Evolutionary conservation across 345 rosid genomes (phyloP).

Genomic region (Triadica sebifera): DNA sequence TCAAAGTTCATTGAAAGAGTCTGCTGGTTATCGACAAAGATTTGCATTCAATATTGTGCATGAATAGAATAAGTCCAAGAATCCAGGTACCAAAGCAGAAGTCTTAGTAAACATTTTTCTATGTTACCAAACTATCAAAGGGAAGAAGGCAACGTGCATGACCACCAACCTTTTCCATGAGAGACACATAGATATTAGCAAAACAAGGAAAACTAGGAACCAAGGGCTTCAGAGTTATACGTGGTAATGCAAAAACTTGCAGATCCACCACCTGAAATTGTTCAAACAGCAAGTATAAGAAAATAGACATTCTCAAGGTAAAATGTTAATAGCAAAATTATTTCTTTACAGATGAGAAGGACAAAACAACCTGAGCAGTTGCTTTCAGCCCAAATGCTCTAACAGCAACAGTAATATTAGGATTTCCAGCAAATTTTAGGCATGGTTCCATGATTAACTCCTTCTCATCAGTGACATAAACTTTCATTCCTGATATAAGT

Average conservation of each 20-base stretch:
- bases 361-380: constrained; percentile 71
- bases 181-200: constrained; percentile 79
- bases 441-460: constrained; percentile 94
- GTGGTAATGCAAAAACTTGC: constrained; percentile 87
- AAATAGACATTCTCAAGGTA: constrained; percentile 10
- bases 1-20: background rate
- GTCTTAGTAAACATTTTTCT: background rate
- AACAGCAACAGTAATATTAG: constrained; percentile 65
- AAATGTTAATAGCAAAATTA: background rate
- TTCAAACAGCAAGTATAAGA: constrained; percentile 22
- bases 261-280: constrained; percentile 71
- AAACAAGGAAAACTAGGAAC: constrained; percentile 97
- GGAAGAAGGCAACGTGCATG: background rate
- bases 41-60: background rate
- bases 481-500: constrained; percentile 73
- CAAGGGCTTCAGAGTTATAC: constrained; percentile 91
- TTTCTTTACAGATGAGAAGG: background rate
- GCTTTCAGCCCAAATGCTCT: constrained; percentile 93
- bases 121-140: background rate
- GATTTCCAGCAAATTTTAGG: constrained; percentile 94
- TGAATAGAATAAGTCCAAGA: background rate
- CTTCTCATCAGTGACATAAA: constrained; percentile 87
- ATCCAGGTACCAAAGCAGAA: background rate
- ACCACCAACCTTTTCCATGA: constrained; percentile 83
- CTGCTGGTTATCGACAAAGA: background rate